These are phyloP conservation scores for Ustulina deusta DNA, from an alignment of 2,329 filamentous ascomycete genomes.

Conservation along the genomic window DNA sequence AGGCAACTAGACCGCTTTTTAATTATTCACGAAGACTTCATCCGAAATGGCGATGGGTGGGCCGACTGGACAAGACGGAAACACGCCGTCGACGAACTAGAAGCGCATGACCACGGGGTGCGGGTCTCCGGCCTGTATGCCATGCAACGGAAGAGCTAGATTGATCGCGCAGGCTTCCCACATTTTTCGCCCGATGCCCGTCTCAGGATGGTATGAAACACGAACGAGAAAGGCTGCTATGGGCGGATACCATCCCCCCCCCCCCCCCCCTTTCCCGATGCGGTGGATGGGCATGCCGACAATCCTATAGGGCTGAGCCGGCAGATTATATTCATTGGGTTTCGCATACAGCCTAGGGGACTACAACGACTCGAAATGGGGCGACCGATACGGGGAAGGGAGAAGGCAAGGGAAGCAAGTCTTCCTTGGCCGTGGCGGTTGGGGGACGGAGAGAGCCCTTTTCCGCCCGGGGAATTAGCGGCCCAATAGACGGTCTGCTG, in stretches of 20 bases:
- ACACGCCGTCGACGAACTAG: conserved; percentile 5
- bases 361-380: conserved; percentile 6
- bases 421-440: conserved; percentile 7
- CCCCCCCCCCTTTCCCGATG: conserved; percentile 13
- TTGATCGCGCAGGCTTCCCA: conserved; percentile 22
- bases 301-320: conserved; percentile 25
- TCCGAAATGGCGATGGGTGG: background rate
- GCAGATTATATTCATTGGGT: conserved; percentile 15
- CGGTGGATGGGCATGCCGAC: conserved; percentile 25
- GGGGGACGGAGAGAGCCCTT: conserved; percentile 13
- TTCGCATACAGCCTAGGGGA: conserved; percentile 22
- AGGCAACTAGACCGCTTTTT: background rate
- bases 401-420: conserved; percentile 24
- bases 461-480: conserved; percentile 18
- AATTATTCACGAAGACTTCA: background rate
- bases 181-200: conserved; percentile 12
- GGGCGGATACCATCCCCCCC: conserved; percentile 20
- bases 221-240: conserved; percentile 26
- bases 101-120: conserved; percentile 20
- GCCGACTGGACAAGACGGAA: background rate
- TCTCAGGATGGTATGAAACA: conserved; percentile 22
- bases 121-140: conserved; percentile 22
- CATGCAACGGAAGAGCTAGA: conserved; percentile 25
- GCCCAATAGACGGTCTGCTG: conserved; percentile 25
- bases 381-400: conserved; percentile 21